Evolutionary conservation across 139 green algal genomes (phyloP).

Genomic region (Picochlorum sp.): DNA sequence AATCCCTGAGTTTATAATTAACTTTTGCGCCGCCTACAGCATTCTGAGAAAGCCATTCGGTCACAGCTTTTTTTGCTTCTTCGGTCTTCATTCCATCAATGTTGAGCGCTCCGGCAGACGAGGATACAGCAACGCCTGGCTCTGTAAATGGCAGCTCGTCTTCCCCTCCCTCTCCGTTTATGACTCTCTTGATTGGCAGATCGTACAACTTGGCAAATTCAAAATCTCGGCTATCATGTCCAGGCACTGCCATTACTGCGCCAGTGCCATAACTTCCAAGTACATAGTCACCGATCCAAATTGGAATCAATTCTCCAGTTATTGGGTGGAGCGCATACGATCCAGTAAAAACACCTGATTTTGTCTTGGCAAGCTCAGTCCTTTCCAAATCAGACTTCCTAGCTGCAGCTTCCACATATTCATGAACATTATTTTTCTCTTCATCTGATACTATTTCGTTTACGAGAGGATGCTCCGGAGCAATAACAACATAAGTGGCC

Average conservation of each 20-base stretch:
- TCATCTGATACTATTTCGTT: slow-evolving; percentile 11
- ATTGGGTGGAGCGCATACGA: slow-evolving; percentile 72
- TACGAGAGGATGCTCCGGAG: slow-evolving; percentile 89
- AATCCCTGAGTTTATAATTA: slow-evolving; percentile 98
- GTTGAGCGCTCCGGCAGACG: slow-evolving; percentile 37
- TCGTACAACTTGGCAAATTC: slow-evolving; percentile 79
- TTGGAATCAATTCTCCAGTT: slow-evolving; percentile 65
- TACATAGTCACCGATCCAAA: slow-evolving; percentile 98
- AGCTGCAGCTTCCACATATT: slow-evolving; percentile 65
- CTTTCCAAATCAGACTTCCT: slow-evolving; percentile 88
- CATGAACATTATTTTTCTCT: slow-evolving; percentile 9
- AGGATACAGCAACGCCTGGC: slow-evolving; percentile 41
- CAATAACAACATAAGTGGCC: slow-evolving; percentile 91
- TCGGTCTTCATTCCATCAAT: slow-evolving; percentile 57
- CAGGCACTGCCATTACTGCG: slow-evolving; percentile 96
- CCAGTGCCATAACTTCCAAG: slow-evolving; percentile 88
- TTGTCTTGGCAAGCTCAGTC: slow-evolving; percentile 85
- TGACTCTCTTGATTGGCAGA: slow-evolving; percentile 63
- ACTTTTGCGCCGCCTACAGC: slow-evolving; percentile 36
- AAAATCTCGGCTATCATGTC: slow-evolving; percentile 82
- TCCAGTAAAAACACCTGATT: slow-evolving; percentile 87
- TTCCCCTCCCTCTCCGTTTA: background rate
- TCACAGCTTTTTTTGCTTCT: slow-evolving; percentile 27
- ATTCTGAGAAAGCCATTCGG: slow-evolving; percentile 37
- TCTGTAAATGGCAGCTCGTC: slow-evolving; percentile 52